Evolutionary conservation across 495 filamentous ascomycete genomes (phyloP), one percentile per base, ranked within the genome.

Genomic region (Aspergillus avenaceus): DNA sequence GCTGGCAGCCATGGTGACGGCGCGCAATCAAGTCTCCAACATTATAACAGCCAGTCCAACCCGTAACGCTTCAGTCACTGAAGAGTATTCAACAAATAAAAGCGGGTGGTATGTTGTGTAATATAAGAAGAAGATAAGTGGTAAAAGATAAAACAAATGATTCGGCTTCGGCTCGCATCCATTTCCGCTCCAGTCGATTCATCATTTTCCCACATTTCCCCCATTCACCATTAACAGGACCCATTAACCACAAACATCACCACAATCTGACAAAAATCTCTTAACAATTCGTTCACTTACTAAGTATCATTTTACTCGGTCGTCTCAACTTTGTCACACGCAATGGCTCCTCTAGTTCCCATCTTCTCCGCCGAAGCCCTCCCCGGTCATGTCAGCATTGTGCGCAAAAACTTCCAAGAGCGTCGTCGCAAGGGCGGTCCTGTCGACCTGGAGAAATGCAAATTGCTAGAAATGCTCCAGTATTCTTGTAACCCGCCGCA

Each of bases 391-490:
- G 69, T 76, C 52, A 69, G 73, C 53, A 66, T 63, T 45, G 50
- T 69, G 12, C 55, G 47, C 31, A 66, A 60, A 56, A 73, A 73
- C 56, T 74, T 74, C 57, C 56, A 69, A 50, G 65, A 71, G 34
- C 72, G 71, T 50, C 70, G 64, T 25, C 71, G 72, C 56, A 73
- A 73, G 59, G 70, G 71, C 44, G 56, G 59, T 16, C 41, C 61
- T 6, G 50, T 86, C 54, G 75, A 88, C 41, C 69, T 95, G 13
- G 70, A 78, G 42, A 70, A 81, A 38, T 95, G 90, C 70, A 77
- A 85, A 61, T 73, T 95, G 25, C 64, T 87, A 46, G 84, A 88
- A 66, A 75, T 96, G 75, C 65, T 88, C 52, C 91, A 96, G 69
- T 95, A 93, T 67, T 80, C 82, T 3, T 95, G 91, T 64, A 72